Base-by-base conservation (phyloP, 306 rosid species). In the Styphnolobium japonicum region DNA sequence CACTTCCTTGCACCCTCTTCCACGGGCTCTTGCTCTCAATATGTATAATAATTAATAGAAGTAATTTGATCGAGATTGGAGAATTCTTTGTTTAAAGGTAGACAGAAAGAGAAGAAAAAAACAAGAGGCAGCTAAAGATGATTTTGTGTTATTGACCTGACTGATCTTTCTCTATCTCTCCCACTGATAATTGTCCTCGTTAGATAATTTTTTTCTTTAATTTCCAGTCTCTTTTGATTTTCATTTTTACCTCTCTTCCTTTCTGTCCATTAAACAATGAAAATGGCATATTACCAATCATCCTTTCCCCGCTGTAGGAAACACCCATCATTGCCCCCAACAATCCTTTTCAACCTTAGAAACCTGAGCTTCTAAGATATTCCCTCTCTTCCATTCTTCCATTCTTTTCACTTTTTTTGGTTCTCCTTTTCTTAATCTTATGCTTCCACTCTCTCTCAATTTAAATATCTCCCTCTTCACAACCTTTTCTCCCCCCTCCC, bases 241-340 rank as follows among this genome's bases (percentile, higher is more conserved):
- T 7, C 7, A 36, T 45, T 6, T 64, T 53, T 51, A 22, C 36
- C 31, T 21, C 69, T 73, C 77, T 75, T 78, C 74, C 82, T 83
- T 86, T 83, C 85, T 85, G 91, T 86, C 90, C 90, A 90, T 89
- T 91, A 84, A 95, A 95, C 88, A 87, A 86, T 85, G 97, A 91
- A 90, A 96, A 96, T 95, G 92, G 96, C 92, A 90, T 91, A 95
- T 90, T 90, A 87, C 90, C 92, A 91, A 93, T 96, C 94, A 96
- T 96, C 97, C 88, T 86, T 91, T 85, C 96, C 97, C 99, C 98
- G 91, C 72, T 78, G 73, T 87, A 90, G 97, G 99, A 93, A 96
- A 96, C 99, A 93, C 92, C 89, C 98, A 96, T 96, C 98, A 96
- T 96, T 96, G 96, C 96, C 81, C 94, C 96, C 96, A 93, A 91